Conservation (phyloP, 345 rosid genomes). For the Reutealis trisperma region DNA sequence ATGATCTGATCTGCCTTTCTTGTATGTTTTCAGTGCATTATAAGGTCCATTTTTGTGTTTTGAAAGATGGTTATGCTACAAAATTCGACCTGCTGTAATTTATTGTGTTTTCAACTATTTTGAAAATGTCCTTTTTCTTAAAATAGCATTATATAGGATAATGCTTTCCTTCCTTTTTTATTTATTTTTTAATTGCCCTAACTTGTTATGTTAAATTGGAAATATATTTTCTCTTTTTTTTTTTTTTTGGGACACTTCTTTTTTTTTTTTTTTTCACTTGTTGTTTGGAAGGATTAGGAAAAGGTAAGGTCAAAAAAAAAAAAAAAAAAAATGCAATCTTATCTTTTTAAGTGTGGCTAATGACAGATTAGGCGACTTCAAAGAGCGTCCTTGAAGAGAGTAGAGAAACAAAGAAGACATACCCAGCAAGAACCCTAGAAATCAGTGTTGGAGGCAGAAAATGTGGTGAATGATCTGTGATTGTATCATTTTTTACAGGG, state of each 20-base stretch:
- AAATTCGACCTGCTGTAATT: neutral
- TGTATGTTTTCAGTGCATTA: neutral
- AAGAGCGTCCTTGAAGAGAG: slow-evolving; percentile 51
- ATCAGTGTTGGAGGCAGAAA: neutral
- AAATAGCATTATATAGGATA: neutral
- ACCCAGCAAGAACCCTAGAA: neutral
- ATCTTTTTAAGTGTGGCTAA: slow-evolving; percentile 18
- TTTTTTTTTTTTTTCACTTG: neutral
- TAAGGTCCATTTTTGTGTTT: neutral
- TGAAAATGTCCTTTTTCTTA: neutral
- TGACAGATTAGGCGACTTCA: slow-evolving; percentile 61
- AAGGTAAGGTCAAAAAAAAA: too few relatives aligned
- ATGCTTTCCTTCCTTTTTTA: neutral
- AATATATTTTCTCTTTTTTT: neutral
- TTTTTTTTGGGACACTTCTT: neutral
- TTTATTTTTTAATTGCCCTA: neutral
- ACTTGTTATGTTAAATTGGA: neutral
- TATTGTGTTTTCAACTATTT: neutral
- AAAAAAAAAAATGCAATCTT: neutral
- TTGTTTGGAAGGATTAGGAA: neutral
- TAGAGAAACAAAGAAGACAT: slow-evolving; percentile 6
- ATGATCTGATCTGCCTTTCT: neutral
- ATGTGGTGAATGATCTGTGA: neutral
- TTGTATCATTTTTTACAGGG: neutral
- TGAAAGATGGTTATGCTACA: neutral